phyloP scores from a whole-genome alignment of 202 grass and related monocot species.

The Bolboschoenoplectus hybrid region DNA sequence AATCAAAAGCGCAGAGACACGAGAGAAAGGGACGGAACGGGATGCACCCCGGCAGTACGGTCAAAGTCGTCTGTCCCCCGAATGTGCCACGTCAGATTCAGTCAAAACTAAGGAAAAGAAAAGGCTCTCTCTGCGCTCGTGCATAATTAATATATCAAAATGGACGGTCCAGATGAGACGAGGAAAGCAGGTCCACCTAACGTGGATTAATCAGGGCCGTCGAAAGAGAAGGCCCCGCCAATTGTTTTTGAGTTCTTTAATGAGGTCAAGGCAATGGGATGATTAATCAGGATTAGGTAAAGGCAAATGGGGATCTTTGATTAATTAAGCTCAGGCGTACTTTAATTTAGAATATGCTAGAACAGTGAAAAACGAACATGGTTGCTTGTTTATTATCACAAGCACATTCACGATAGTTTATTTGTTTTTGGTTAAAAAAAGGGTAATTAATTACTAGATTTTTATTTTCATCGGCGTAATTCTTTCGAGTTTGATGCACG shows the following conservation, averaged over 20 bases:
- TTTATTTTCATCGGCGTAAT: background rate
- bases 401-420: background rate
- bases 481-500: background rate
- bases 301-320: slow-evolving; percentile 22
- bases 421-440: no score
- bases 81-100: slow-evolving; percentile 28
- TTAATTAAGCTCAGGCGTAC: slow-evolving; percentile 28
- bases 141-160: slow-evolving; percentile 32
- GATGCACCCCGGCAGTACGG: background rate
- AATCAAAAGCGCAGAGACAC: background rate
- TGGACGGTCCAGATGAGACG: background rate
- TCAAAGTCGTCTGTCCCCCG: slow-evolving; percentile 33
- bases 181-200: background rate
- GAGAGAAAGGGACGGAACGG: slow-evolving; percentile 27
- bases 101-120: slow-evolving; percentile 29
- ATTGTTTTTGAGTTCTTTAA: slow-evolving; percentile 34
- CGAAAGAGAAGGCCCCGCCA: background rate
- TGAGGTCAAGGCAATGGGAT: background rate
- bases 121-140: slow-evolving; percentile 17
- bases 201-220: slow-evolving; percentile 30
- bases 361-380: slow-evolving; percentile 19
- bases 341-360: slow-evolving; percentile 18
- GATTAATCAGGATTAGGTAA: slow-evolving; percentile 23
- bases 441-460: no score
- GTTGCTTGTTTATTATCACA: background rate